phyloP scores from a whole-genome alignment of 768 basidiomycete genomes.

The Macrolepiota fuliginosa region DNA sequence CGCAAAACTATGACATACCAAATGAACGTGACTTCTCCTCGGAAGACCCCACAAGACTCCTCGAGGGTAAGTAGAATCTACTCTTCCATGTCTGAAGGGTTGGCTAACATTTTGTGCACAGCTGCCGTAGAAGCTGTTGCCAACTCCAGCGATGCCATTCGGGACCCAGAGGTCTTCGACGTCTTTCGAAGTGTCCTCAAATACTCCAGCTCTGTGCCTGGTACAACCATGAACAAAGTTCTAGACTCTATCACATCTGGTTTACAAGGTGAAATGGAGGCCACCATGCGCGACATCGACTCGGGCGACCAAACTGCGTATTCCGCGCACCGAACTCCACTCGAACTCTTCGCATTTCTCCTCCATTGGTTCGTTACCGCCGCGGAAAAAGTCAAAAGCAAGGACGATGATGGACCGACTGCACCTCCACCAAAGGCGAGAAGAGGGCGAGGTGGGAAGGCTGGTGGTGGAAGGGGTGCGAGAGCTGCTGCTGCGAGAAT shows the following conservation, averaged over 20 bases:
- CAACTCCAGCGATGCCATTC: conserved; percentile 69
- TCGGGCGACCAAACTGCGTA: conserved; percentile 62
- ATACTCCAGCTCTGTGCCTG: conserved; percentile 59
- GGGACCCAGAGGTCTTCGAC: conserved; percentile 70
- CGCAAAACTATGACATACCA: conserved; percentile 60
- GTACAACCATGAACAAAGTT: conserved; percentile 74
- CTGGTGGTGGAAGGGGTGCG: conserved; percentile 30
- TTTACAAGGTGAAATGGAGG: conserved; percentile 69
- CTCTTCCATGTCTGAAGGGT: background rate
- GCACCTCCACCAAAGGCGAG: conserved; percentile 46
- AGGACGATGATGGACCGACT: conserved; percentile 45
- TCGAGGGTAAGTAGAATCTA: conserved; percentile 49
- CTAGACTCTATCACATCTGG: conserved; percentile 85
- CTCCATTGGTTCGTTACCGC: conserved; percentile 87
- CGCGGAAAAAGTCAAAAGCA: conserved; percentile 71
- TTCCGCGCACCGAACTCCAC: conserved; percentile 61
- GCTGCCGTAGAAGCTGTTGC: conserved; percentile 83
- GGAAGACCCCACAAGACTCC: conserved; percentile 50
- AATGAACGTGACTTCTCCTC: conserved; percentile 63
- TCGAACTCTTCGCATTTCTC: conserved; percentile 93
- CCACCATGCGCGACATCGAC: conserved; percentile 66
- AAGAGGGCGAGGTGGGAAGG: conserved; percentile 62
- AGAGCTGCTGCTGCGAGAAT: conserved; percentile 42
- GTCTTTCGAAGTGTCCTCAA: conserved; percentile 83
- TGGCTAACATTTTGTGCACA: conserved; percentile 24